Base-by-base conservation (phyloP, 1,139 yeast species). In the Suhomyces taliae region DNA sequence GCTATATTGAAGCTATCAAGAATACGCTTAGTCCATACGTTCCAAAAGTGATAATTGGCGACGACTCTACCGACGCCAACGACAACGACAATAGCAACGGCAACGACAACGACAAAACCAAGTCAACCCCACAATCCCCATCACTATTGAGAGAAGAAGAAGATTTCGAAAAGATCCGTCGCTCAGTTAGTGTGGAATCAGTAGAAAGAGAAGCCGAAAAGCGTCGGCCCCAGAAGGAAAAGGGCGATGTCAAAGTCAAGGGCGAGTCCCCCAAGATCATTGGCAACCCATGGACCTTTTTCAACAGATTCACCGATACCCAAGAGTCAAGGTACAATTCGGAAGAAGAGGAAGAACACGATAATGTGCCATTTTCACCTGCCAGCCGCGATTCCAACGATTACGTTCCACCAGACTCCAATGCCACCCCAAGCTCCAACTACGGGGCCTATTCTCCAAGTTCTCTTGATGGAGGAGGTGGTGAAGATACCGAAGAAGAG, bases 251-350 rank as follows among this genome's bases (percentile, higher is more conserved):
- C 14, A 45, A 39, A 7, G 14, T 47, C 10, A 36, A 33, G 27
- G 32, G 41, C 7, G 65, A 61, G n/a, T 52, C 65, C 2, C 56
- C 63, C 6, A 53, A 53, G 33, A 53, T 64, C 1, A 56, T 70
- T 9, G 59, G 65, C 1, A 70, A 70, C 45, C 58, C 74, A 0
- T 60, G 66, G 52, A 53, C 63, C 10, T 66, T 67, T 44, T 61
- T 65, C 41, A 58, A 56, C 37, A 49, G 56, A 37, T 50, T 49
- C 27, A 56, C 46, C 7, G 73, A 69, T 47, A 57, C 54, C 15
- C 47, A 55, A 29, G 72, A 70, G 46, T 52, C 55, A 5, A 52
- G 74, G 31, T 70, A 65, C 45, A 48, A 48, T 1, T 49, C 53
- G 35, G 69, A 67, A 1, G 63, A 65, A 34, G 69, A 68, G 8